Percentiles rank a stretch among this genome's conserved stretches.
These are phyloP conservation scores for Aspergillus panamensis DNA, from an alignment of 495 filamentous ascomycete species.

Conservation along the genomic window DNA sequence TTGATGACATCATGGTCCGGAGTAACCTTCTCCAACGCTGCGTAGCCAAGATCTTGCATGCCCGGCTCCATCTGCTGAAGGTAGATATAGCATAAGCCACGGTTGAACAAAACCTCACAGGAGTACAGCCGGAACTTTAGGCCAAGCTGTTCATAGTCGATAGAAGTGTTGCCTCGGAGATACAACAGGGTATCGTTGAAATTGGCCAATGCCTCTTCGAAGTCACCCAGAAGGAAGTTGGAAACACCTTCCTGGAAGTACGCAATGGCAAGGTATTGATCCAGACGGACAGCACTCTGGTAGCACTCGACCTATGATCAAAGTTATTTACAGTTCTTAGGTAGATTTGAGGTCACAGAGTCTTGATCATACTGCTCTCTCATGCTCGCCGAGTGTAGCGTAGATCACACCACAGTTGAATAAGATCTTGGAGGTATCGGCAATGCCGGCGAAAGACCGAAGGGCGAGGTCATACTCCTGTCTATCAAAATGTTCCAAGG, in stretches of 20 bases:
- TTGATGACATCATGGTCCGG: slow-evolving; percentile 97
- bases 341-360: neutral
- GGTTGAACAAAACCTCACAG: slow-evolving; percentile 97
- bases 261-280: slow-evolving; percentile 93
- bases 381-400: slow-evolving; percentile 95
- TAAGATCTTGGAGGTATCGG: slow-evolving; percentile 96
- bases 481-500: slow-evolving; percentile 87
- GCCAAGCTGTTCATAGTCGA: slow-evolving; percentile 97
- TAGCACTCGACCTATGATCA: slow-evolving; percentile 84
- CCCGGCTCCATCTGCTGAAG: slow-evolving; percentile 85
- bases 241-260: slow-evolving; percentile 99
- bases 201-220: slow-evolving; percentile 94
- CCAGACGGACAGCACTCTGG: slow-evolving; percentile 80
- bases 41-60: slow-evolving; percentile 86
- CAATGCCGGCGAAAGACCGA: slow-evolving; percentile 75
- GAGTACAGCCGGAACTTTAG: slow-evolving; percentile 95
- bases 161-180: slow-evolving; percentile 90
- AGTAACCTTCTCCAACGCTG: slow-evolving; percentile 93
- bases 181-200: slow-evolving; percentile 98
- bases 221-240: slow-evolving; percentile 95
- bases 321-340: slow-evolving; percentile 1
- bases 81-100: slow-evolving; percentile 96
- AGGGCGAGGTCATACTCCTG: slow-evolving; percentile 91
- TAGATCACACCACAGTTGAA: slow-evolving; percentile 99
- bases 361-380: slow-evolving; percentile 71